Evolutionary conservation across 148 eudicot genomes (phyloP).

Genomic region (Beta vulgaris): DNA sequence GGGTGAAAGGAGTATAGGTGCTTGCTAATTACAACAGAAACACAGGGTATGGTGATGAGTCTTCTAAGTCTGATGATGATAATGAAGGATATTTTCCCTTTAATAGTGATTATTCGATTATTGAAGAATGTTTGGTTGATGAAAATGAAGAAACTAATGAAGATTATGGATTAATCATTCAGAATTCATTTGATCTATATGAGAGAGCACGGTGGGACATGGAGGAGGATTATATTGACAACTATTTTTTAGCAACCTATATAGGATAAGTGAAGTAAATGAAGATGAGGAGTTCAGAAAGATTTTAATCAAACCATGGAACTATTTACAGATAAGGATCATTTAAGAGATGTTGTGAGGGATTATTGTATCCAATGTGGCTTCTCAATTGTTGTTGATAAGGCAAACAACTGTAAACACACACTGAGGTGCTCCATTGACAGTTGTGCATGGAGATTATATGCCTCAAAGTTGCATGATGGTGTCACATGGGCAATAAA

Average conservation of each 20-base stretch:
- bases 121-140: no score
- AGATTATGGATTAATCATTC: no score
- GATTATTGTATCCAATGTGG: conserved; percentile 6
- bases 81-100: no score
- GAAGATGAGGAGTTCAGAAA: neutral
- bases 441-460: neutral
- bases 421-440: neutral
- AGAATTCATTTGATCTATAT: no score
- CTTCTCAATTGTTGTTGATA: neutral
- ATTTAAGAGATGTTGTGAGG: neutral
- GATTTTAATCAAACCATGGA: neutral
- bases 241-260: no score
- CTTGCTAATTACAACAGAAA: no score
- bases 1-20: no score
- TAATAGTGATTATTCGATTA: no score
- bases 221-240: neutral
- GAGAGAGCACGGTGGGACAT: neutral
- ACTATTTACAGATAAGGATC: neutral
- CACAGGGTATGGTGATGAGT: no score
- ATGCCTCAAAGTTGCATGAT: neutral
- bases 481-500: neutral
- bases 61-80: no score
- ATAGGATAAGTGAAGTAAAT: neutral
- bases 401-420: neutral
- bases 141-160: no score